Conservation (phyloP, 345 rosid genomes). For the Syzygium jambos region DNA sequence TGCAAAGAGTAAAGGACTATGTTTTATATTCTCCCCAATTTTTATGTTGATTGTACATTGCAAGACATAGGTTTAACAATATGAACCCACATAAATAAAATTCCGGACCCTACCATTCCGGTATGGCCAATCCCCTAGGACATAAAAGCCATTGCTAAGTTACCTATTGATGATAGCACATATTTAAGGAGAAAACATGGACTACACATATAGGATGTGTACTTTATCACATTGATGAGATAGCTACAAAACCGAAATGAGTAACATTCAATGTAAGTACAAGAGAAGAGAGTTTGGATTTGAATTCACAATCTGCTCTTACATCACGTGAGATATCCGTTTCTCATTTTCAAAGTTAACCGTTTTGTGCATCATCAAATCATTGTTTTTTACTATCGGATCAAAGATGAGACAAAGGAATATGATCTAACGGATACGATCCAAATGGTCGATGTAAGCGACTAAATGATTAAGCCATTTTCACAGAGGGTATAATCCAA, state of each 20-base stretch:
- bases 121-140: not conserved
- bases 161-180: not conserved
- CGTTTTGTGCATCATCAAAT: not conserved
- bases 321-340: fast-evolving
- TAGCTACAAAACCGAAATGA: not conserved
- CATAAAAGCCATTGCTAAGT: not conserved
- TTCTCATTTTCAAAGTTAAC: not conserved
- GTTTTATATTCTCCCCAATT: not conserved
- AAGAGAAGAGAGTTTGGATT: fast-evolving
- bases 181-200: not conserved
- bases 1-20: not conserved
- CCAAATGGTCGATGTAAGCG: too few relatives aligned
- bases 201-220: not conserved
- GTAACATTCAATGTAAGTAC: not conserved
- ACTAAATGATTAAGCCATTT: too few relatives aligned
- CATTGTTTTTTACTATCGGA: not conserved
- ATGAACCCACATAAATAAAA: not conserved
- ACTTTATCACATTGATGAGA: not conserved
- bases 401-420: not conserved
- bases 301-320: fast-evolving
- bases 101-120: not conserved
- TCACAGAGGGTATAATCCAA: too few relatives aligned
- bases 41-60: not conserved
- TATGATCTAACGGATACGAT: not conserved
- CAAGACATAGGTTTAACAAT: not conserved